Conservation (phyloP, 352 stramenopile genomes). For the Phytopythium ostracodes region DNA sequence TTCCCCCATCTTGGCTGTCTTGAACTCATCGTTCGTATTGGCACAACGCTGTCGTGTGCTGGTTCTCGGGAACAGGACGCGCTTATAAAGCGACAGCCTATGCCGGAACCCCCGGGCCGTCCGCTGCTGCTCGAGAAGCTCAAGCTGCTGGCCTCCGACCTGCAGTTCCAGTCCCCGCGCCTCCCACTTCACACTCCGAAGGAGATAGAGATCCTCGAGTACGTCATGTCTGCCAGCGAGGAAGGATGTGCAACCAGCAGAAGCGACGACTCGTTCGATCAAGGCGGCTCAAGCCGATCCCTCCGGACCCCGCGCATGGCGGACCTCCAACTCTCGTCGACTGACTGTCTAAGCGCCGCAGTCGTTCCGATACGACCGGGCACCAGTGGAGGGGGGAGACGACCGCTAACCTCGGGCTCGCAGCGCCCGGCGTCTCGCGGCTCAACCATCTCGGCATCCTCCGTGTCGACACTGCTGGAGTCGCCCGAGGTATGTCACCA, state of each 20-base stretch:
- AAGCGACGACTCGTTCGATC: conserved; percentile 13
- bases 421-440: conserved; percentile 55
- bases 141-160: conserved; percentile 54
- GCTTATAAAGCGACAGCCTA: conserved; percentile 34
- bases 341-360: conserved; percentile 27
- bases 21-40: neutral
- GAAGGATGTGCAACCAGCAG: neutral
- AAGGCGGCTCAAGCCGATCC: conserved; percentile 1
- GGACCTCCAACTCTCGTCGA: conserved; percentile 21
- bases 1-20: neutral
- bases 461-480: conserved; percentile 56
- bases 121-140: conserved; percentile 69
- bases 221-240: conserved; percentile 35
- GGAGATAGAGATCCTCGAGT: conserved; percentile 55
- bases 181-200: conserved; percentile 29
- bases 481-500: conserved; percentile 31
- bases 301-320: conserved; percentile 47
- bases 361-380: conserved; percentile 38
- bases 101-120: conserved; percentile 62
- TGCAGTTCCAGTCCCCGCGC: conserved; percentile 21
- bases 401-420: conserved; percentile 39
- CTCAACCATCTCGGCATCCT: conserved; percentile 59
- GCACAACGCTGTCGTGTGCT: neutral
- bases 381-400: conserved; percentile 30
- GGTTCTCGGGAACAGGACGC: conserved; percentile 34